Percentiles rank a stretch among this genome's conserved stretches.
These are phyloP conservation scores for Debaryomyces robertsiae DNA, from an alignment of 1,139 yeast genomes.

Conservation along the genomic window DNA sequence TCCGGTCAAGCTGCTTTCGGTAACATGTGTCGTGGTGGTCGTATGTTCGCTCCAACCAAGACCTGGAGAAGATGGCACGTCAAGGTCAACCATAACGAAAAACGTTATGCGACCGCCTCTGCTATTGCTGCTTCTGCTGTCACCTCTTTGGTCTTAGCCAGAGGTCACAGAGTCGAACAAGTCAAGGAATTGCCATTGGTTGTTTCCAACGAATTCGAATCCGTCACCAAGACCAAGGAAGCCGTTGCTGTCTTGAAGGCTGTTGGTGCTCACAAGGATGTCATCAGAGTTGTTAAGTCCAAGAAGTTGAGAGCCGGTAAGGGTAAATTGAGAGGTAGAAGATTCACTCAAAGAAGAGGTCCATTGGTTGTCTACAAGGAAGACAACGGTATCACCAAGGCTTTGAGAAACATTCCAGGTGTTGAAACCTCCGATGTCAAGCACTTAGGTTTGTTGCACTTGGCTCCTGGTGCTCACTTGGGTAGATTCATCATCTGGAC, in stretches of 20 bases:
- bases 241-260: constrained; percentile 99
- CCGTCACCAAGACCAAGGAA: constrained; percentile 95
- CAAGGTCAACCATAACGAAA: constrained; percentile 99
- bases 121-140: constrained; percentile 99
- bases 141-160: constrained; percentile 97
- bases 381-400: constrained; percentile 97
- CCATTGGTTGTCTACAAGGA: constrained; percentile 98
- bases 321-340: constrained; percentile 99
- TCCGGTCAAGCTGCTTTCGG: constrained; percentile 99
- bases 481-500: constrained; percentile 99
- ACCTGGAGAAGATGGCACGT: constrained; percentile 99
- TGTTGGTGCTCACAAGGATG: constrained; percentile 98
- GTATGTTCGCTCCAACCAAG: constrained; percentile 99
- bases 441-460: constrained; percentile 94
- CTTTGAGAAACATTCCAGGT: constrained; percentile 99
- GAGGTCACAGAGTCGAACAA: constrained; percentile 99
- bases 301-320: constrained; percentile 99
- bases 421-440: constrained; percentile 95
- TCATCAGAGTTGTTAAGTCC: constrained; percentile 96
- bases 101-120: constrained; percentile 99
- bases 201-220: constrained; percentile 91
- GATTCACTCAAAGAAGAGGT: constrained; percentile 99
- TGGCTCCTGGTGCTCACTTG: constrained; percentile 99
- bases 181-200: constrained; percentile 98
- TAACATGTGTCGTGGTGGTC: constrained; percentile 99